Base-by-base conservation (phyloP, 2,329 filamentous ascomycete genomes). In the Fusarium anthophilum region DNA sequence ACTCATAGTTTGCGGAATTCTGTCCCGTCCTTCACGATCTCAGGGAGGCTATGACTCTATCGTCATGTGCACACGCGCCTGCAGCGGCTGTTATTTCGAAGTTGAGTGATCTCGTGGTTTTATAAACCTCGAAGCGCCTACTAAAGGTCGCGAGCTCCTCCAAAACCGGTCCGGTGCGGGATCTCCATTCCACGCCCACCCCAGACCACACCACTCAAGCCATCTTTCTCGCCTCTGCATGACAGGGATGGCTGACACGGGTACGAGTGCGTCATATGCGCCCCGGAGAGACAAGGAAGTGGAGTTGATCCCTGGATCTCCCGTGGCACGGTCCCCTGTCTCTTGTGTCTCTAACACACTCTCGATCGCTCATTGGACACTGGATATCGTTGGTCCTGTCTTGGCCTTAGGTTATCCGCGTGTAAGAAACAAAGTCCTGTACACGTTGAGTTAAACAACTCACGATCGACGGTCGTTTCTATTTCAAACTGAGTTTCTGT, bases 181-280 rank as follows among this genome's bases (percentile, higher is more conserved):
- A 77, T 77, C 74, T 63, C 47, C 56, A 73, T 67, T 76, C 64
- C 74, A 75, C 73, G 20, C 56, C 70, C 65, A 68, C 69, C 72
- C 57, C 54, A 64, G 54, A 57, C 59, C 66, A 70, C 74, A 63
- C 63, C 73, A 64, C 50, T 54, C 57, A 66, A 68, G 39, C 57
- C 65, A 69, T 56, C 57, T 70, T 61, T 63, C 63, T 77, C 70
- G 67, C 72, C 73, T 75, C 75, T 69, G 72, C 63, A 75, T 44
- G 61, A 53, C 72, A 75, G 61, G 72, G 66, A 76, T 73, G 37
- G 61, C 66, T 70, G 67, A 57, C 70, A 77, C 74, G 76, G 76
- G 76, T 76, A 64, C 63, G 64, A 77, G 73, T 76, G 76, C 76
- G 76, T 78, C 76, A 78, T 78, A 78, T 77, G 76, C 70, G 74